Percentiles rank a stretch among this genome's conserved stretches.
Conservation (phyloP, 257 asterid species). For the Solanum tarijense region DNA sequence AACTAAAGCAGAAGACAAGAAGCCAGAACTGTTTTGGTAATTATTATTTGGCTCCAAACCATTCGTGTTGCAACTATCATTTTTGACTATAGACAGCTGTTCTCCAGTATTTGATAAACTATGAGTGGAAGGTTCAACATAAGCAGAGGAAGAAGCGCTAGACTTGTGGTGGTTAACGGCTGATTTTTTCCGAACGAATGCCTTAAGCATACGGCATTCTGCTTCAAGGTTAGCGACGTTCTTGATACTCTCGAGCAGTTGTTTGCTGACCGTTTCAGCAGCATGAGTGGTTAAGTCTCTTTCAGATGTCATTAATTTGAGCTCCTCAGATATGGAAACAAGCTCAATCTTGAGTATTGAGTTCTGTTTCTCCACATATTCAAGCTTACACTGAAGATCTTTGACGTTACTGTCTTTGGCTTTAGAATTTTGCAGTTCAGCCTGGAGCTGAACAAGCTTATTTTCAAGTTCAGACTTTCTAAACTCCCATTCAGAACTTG, state of each 20-base stretch:
- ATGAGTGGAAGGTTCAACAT: conserved; percentile 36
- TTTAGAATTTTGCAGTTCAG: conserved; percentile 35
- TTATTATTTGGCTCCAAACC: conserved; percentile 22
- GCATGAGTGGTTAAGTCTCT: conserved; percentile 50
- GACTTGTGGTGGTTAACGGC: conserved; percentile 25
- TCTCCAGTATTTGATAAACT: conserved; percentile 59
- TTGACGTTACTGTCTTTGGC: conserved; percentile 28
- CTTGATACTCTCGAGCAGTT: conserved; percentile 52
- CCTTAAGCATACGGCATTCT: conserved; percentile 64
- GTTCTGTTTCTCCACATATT: conserved; percentile 19
- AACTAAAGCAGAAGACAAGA: neutral
- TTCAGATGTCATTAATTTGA: conserved; percentile 50
- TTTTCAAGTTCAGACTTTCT: conserved; percentile 43
- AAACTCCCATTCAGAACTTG: conserved; percentile 42
- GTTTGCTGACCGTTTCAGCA: conserved; percentile 85
- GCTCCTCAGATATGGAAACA: conserved; percentile 29
- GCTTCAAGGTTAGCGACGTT: conserved; percentile 66
- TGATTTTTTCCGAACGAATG: conserved; percentile 30
- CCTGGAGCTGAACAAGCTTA: conserved; percentile 40
- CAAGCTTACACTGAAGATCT: conserved; percentile 18
- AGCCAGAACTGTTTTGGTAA: neutral
- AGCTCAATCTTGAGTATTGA: conserved; percentile 45
- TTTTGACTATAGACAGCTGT: conserved; percentile 20
- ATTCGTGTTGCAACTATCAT: conserved; percentile 17
- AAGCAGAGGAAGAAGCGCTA: conserved; percentile 34